phyloP scores from a whole-genome alignment of 129 eudicot genomes.

The Helichrysum umbraculigerum region DNA sequence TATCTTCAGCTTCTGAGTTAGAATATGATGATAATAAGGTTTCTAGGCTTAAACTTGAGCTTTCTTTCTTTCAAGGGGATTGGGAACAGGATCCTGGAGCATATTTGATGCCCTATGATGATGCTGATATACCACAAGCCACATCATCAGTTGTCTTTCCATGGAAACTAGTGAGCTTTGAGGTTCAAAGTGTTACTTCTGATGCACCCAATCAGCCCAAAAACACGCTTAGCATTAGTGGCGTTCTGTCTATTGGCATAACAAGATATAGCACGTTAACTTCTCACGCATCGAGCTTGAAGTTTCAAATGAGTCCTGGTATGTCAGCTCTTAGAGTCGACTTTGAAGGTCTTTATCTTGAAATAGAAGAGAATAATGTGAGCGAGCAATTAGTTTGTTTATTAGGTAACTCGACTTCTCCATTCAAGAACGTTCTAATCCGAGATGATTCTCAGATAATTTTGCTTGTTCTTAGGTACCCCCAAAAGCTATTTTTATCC shows the following conservation, averaged over 20 bases:
- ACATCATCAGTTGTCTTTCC: constrained; percentile 17
- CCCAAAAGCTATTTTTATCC: background rate
- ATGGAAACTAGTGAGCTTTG: constrained; percentile 39
- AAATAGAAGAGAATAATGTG: constrained; percentile 16
- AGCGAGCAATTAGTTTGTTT: too few species aligned
- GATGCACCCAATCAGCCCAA: constrained; percentile 18
- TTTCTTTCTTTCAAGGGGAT: constrained; percentile 47
- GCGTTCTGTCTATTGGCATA: constrained; percentile 39
- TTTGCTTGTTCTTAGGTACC: constrained; percentile 26
- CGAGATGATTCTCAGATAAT: background rate
- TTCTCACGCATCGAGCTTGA: constrained; percentile 7
- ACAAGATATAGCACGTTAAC: constrained; percentile 30
- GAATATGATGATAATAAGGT: constrained; percentile 10
- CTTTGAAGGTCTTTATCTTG: constrained; percentile 45
- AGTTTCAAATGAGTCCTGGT: constrained; percentile 34
- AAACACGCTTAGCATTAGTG: constrained; percentile 32
- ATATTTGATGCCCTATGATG: constrained; percentile 45
- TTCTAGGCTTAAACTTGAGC: constrained; percentile 26
- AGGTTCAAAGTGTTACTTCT: constrained; percentile 28
- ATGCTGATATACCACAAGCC: constrained; percentile 30
- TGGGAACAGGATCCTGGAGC: constrained; percentile 46
- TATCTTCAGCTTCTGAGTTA: constrained; percentile 45
- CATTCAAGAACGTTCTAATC: too few species aligned
- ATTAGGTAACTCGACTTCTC: too few species aligned
- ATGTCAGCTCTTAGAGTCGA: constrained; percentile 42